Evolutionary conservation across 768 basidiomycete species (phyloP).

Genomic region (Tricholoma furcatifolium): DNA sequence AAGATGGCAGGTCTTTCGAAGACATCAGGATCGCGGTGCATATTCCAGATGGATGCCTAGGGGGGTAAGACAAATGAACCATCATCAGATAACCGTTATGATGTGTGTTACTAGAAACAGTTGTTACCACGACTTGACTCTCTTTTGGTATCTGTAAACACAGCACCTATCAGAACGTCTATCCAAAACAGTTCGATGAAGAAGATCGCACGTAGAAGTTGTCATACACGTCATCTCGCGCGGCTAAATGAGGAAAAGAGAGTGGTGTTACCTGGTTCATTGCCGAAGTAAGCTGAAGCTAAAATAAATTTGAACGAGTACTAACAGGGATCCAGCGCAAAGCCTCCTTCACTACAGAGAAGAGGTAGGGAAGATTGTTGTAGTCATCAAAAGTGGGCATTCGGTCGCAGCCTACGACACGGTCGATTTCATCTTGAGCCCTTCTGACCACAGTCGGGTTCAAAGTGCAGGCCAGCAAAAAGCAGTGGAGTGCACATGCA

Average conservation of each 20-base stretch:
- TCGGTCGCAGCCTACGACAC: background rate
- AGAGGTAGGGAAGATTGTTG: constrained; percentile 1
- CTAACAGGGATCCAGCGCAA: constrained; percentile 7
- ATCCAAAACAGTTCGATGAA: background rate
- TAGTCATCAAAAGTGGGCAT: constrained; percentile 4
- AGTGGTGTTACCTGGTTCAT: constrained; percentile 4
- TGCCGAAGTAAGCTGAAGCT: background rate
- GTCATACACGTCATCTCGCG: constrained; percentile 5
- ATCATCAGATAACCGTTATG: background rate
- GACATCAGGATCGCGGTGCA: constrained; percentile 2
- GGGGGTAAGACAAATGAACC: background rate
- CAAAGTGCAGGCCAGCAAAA: constrained; percentile 3
- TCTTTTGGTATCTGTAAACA: background rate
- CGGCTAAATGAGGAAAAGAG: constrained; percentile 3
- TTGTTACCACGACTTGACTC: constrained; percentile 2
- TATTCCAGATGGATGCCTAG: constrained; percentile 9
- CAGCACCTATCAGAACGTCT: background rate
- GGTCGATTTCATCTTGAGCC: constrained; percentile 4
- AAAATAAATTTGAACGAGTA: background rate
- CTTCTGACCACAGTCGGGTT: background rate
- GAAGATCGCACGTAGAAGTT: background rate
- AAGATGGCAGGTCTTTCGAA: background rate
- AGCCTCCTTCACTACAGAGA: constrained; percentile 3
- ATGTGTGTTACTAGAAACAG: background rate
- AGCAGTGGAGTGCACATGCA: constrained; percentile 2